These are phyloP conservation scores for Arthroderma sp. DNA, from an alignment of 2,329 filamentous ascomycete genomes.

Conservation along the genomic window DNA sequence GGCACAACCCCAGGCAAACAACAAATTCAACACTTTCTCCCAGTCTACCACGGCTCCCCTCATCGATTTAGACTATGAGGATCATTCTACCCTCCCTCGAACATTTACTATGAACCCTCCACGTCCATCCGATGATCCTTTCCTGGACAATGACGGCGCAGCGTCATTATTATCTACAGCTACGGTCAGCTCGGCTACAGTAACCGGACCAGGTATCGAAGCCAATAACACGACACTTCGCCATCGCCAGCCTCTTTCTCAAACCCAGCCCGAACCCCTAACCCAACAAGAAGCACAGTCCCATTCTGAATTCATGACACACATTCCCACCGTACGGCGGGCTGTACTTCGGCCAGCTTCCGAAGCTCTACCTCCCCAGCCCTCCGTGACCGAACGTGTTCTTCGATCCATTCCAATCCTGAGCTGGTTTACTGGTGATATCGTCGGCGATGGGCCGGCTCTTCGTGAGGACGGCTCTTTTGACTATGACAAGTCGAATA, in stretches of 20 bases:
- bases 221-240: conserved; percentile 13
- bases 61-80: conserved; percentile 19
- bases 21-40: conserved; percentile 22
- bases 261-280: conserved; percentile 9
- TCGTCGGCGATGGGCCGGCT: conserved; percentile 34
- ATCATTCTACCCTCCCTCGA: conserved; percentile 27
- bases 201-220: conserved; percentile 14
- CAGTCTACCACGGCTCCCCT: conserved; percentile 24
- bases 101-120: conserved; percentile 14
- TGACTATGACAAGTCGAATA: conserved; percentile 53
- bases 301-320: conserved; percentile 36
- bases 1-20: conserved; percentile 13
- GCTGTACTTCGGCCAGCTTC: conserved; percentile 54
- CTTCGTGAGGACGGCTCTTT: conserved; percentile 39
- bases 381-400: conserved; percentile 50
- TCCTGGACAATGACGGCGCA: conserved; percentile 19
- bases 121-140: conserved; percentile 1
- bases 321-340: conserved; percentile 54
- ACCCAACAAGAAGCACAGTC: conserved; percentile 16
- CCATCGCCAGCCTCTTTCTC: conserved; percentile 14
- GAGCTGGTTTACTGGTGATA: conserved; percentile 53
- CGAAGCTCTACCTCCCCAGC: conserved; percentile 57
- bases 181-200: conserved; percentile 32
- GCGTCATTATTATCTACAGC: conserved; percentile 24
- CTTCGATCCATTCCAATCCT: conserved; percentile 55